Evolutionary conservation across 805 yeast genomes (phyloP).

Genomic region (Zygoascus biomembranicola): DNA sequence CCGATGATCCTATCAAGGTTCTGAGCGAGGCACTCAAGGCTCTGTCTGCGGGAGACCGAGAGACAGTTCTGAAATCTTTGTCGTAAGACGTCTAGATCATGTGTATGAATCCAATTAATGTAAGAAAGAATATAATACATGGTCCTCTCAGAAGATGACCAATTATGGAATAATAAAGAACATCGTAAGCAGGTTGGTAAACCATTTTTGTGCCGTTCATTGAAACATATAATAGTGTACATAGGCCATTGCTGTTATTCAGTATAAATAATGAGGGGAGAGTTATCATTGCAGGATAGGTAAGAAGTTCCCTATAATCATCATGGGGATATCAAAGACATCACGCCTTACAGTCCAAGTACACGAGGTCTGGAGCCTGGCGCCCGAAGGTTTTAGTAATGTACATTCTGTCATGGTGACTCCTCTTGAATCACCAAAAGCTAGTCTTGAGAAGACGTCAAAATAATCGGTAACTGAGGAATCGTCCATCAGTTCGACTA

Average conservation of each 20-base stretch:
- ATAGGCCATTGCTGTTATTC: neutral
- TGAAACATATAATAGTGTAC: too few relatives aligned
- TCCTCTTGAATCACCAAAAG: conserved; percentile 48
- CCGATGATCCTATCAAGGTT: conserved; percentile 14
- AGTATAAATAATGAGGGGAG: neutral
- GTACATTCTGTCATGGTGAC: conserved; percentile 35
- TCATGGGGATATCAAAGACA: conserved; percentile 75
- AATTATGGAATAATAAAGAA: neutral
- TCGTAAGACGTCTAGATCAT: neutral
- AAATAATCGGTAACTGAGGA: conserved; percentile 65
- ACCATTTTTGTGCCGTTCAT: too few relatives aligned
- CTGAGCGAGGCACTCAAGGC: conserved; percentile 25
- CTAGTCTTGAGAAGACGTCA: conserved; percentile 58
- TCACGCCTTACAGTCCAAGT: conserved; percentile 84
- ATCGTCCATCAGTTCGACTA: conserved; percentile 79
- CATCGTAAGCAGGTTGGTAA: too few relatives aligned
- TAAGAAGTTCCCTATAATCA: conserved; percentile 59
- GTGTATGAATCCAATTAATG: neutral
- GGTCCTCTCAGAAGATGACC: neutral
- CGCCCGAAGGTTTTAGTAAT: conserved; percentile 30
- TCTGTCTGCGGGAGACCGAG: conserved; percentile 27
- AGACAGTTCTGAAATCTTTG: conserved; percentile 22
- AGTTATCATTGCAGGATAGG: conserved; percentile 1
- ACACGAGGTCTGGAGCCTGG: conserved; percentile 55
- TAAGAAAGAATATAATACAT: neutral